A percentile compares a stretch with the other conserved stretches of the same genome.
phyloP scores from a whole-genome alignment of 371 early-diverging fungal species.

The Apophysomyces trapeziformis region DNA sequence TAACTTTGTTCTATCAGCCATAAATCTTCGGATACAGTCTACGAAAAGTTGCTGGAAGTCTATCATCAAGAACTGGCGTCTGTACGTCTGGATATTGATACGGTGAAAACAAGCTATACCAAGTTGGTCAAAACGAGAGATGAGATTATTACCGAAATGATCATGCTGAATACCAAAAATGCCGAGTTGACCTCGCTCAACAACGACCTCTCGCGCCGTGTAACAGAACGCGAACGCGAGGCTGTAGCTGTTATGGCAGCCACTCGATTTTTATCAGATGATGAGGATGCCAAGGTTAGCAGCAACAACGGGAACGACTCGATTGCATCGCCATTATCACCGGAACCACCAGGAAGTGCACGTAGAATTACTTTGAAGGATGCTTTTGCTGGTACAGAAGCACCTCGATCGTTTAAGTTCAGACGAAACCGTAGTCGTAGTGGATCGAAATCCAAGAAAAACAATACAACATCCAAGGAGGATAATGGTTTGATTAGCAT shows the following conservation, averaged over 20 bases:
- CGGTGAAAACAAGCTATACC: conserved; percentile 20
- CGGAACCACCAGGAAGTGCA: conserved; percentile 17
- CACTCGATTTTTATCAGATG: conserved; percentile 26
- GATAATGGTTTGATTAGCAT: conserved; percentile 31
- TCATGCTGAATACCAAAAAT: conserved; percentile 57
- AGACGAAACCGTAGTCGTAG: conserved; percentile 37
- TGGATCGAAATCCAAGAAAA: conserved; percentile 20
- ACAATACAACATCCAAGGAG: conserved; percentile 13
- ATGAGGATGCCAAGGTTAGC: not conserved
- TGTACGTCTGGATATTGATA: conserved; percentile 32
- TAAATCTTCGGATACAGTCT: conserved; percentile 24
- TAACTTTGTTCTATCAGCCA: not conserved
- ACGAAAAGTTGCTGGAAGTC: conserved; percentile 35
- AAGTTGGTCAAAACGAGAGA: conserved; percentile 35
- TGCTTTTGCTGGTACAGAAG: conserved; percentile 47
- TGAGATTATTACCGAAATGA: conserved; percentile 54
- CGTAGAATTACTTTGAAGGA: conserved; percentile 44
- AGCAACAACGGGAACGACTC: not conserved
- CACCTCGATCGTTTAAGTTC: conserved; percentile 50
- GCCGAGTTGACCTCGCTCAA: conserved; percentile 58
- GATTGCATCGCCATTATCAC: not conserved
- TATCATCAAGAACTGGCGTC: conserved; percentile 44
- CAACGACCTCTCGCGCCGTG: conserved; percentile 56
- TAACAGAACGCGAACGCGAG: conserved; percentile 45
- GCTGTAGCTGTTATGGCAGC: conserved; percentile 43